Evolutionary conservation across 345 rosid species (phyloP).

Genomic region (Eucalyptus guilfoylei): DNA sequence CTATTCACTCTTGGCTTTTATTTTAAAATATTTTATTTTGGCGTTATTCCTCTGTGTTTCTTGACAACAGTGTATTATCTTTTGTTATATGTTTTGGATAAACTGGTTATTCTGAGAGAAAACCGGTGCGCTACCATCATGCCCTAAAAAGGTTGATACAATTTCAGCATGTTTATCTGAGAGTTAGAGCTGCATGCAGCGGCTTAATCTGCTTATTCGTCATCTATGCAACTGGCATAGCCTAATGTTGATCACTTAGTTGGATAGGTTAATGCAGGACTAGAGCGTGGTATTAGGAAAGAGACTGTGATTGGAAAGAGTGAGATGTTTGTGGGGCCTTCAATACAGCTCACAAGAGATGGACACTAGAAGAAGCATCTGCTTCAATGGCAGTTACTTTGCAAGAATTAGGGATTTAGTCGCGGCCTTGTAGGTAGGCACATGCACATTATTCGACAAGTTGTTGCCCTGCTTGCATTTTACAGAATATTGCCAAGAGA

Average conservation of each 20-base stretch:
- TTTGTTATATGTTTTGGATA: not conserved
- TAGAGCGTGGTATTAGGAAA: slow-evolving; percentile 65
- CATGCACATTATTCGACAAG: not conserved
- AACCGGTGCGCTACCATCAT: not conserved
- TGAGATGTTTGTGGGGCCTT: slow-evolving; percentile 59
- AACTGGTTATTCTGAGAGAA: too few species aligned
- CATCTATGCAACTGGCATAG: not conserved
- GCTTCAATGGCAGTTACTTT: slow-evolving; percentile 66
- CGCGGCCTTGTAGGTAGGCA: not conserved
- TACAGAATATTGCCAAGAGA: not conserved
- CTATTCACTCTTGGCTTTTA: not conserved
- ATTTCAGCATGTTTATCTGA: not conserved
- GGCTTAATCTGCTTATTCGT: not conserved
- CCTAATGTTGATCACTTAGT: not conserved
- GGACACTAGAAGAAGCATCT: slow-evolving; percentile 83
- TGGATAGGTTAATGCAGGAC: slow-evolving; percentile 55
- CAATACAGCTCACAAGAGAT: slow-evolving; percentile 51
- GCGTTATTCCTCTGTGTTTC: not conserved
- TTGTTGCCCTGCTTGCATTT: too few species aligned
- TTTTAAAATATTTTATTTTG: not conserved
- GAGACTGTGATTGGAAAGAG: slow-evolving; percentile 57
- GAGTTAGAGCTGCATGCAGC: not conserved
- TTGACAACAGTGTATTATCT: not conserved
- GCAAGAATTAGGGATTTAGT: slow-evolving; percentile 38
- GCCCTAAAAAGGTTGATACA: not conserved